A percentile compares a stretch with the other conserved stretches of the same genome.
These are phyloP conservation scores for Backusella macrospora DNA, from an alignment of 192 early-diverging fungal genomes.

Conservation along the genomic window DNA sequence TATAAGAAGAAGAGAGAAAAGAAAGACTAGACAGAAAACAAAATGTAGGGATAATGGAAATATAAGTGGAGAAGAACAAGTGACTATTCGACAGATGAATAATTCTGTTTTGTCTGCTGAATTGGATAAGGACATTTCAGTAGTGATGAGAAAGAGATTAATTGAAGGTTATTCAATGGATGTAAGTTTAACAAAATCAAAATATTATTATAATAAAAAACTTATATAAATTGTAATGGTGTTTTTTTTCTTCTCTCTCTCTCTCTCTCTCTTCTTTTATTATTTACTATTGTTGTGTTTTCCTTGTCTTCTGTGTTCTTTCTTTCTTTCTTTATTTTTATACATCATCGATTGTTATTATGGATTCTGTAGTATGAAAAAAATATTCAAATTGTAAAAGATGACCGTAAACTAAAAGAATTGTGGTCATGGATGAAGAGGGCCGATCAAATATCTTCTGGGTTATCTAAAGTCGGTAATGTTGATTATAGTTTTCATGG, in stretches of 20 bases:
- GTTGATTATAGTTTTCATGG: constrained; percentile 59
- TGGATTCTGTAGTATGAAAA: constrained; percentile 32
- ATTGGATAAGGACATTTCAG: constrained; percentile 69
- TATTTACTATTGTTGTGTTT: background rate
- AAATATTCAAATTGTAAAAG: constrained; percentile 52
- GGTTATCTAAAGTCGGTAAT: constrained; percentile 48
- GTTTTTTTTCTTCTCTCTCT: too few species aligned
- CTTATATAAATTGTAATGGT: constrained; percentile 32
- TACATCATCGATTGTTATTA: too few species aligned
- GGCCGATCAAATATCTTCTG: constrained; percentile 47
- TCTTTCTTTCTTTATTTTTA: too few species aligned
- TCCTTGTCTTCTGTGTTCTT: too few species aligned
- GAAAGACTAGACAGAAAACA: too few species aligned
- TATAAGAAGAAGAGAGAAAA: background rate
- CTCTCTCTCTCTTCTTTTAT: background rate
- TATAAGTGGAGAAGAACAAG: background rate
- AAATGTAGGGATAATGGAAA: background rate
- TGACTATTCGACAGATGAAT: background rate
- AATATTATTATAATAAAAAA: constrained; percentile 20
- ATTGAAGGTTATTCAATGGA: constrained; percentile 78
- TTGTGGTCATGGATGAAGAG: constrained; percentile 57
- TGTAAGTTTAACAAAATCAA: constrained; percentile 51
- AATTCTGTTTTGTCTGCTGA: constrained; percentile 11
- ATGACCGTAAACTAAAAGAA: constrained; percentile 50
- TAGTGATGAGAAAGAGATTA: constrained; percentile 79